Percentiles rank a stretch among this genome's conserved stretches.
Evolutionary conservation across 2,329 filamentous ascomycete species (phyloP).

Genomic region (Pseudogymnoascus sp.): DNA sequence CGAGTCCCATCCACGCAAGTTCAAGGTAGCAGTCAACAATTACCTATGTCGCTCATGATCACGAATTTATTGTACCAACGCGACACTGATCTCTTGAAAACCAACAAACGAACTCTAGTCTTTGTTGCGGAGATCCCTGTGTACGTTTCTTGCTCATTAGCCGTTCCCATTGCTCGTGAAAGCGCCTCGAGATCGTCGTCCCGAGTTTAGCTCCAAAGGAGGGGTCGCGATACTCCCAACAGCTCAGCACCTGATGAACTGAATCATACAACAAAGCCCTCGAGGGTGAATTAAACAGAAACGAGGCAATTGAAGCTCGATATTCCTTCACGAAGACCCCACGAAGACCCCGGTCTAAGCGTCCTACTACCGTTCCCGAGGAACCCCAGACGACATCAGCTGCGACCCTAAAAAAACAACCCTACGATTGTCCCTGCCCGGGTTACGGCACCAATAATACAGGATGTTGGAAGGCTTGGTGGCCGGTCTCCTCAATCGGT

Average conservation of each 20-base stretch:
- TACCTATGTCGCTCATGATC: not conserved
- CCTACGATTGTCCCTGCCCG: constrained; percentile 48
- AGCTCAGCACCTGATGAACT: constrained; percentile 1
- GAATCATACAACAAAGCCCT: constrained; percentile 4
- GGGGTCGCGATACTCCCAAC: constrained; percentile 4
- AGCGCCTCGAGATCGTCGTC: not conserved
- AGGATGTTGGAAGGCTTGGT: constrained; percentile 95
- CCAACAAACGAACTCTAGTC: not conserved
- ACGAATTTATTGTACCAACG: constrained; percentile 4
- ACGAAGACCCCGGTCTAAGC: not conserved
- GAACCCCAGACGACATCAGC: not conserved
- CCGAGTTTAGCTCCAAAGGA: constrained; percentile 6
- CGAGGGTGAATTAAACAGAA: not conserved
- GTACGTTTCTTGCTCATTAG: not conserved
- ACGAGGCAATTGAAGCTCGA: not conserved
- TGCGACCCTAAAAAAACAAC: not conserved
- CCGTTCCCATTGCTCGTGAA: not conserved
- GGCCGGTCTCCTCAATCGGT: constrained; percentile 94
- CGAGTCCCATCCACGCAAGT: not conserved
- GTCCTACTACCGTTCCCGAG: not conserved
- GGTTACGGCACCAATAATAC: constrained; percentile 59
- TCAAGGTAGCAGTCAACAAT: not conserved
- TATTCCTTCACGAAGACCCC: not conserved
- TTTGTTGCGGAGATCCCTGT: not conserved
- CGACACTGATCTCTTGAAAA: not conserved